Percentiles rank a stretch among this genome's conserved stretches.
Conservation (phyloP, 441 rosid species). For the Macaranga tanarius region DNA sequence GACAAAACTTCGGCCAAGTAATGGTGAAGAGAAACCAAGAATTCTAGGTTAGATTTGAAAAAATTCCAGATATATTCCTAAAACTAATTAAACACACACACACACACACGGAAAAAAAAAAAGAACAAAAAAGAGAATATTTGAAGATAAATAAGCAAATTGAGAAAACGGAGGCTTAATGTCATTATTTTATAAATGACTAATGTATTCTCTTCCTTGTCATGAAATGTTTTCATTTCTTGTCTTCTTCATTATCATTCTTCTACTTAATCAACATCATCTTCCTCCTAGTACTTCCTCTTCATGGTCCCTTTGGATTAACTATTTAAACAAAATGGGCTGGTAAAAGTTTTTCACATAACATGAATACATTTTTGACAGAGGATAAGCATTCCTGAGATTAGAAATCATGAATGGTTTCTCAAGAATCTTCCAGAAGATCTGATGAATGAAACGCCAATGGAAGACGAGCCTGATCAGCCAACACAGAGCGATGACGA, state of each 20-base stretch:
- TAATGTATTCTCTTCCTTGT: not conserved
- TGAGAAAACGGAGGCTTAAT: not conserved
- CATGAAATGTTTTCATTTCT: not conserved
- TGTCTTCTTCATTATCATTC: not conserved
- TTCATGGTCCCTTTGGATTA: not conserved
- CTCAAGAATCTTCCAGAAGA: conserved; percentile 87
- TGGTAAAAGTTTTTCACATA: not conserved
- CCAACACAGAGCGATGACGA: conserved; percentile 82
- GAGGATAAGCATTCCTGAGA: conserved; percentile 90
- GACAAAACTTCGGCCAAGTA: not conserved
- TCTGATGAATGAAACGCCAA: conserved; percentile 61
- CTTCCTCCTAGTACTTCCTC: too few relatives aligned
- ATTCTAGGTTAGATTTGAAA: not conserved
- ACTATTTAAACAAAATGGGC: not conserved
- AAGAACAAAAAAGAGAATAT: not conserved
- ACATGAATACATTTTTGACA: conserved; percentile 32
- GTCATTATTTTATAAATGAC: not conserved
- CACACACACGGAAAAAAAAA: not conserved
- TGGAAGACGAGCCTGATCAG: conserved; percentile 76
- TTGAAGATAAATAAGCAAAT: not conserved
- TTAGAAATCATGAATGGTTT: conserved; percentile 89
- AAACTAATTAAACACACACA: too few relatives aligned
- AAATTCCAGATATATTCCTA: not conserved
- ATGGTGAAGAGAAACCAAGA: not conserved
- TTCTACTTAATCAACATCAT: not conserved